Evolutionary conservation across 108 stramenopile genomes (phyloP).

Genomic region (Skeletonema marinoi): DNA sequence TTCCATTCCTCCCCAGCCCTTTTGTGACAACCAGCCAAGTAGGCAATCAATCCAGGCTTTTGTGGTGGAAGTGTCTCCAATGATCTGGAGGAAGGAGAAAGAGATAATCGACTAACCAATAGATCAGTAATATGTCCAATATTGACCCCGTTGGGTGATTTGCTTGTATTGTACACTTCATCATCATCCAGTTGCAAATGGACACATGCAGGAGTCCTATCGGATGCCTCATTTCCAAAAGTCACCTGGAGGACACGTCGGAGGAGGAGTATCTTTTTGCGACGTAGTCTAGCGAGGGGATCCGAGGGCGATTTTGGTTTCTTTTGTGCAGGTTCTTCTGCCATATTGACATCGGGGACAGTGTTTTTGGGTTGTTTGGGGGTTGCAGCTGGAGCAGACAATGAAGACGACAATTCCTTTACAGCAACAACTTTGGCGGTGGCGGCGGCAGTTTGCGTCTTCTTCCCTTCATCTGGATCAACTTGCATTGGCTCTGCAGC

Average conservation of each 20-base stretch:
- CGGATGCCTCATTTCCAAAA: conserved; percentile 13
- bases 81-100: conserved; percentile 10
- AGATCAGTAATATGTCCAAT: conserved; percentile 65
- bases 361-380: conserved; percentile 15
- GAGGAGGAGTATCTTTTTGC: conserved; percentile 65
- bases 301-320: conserved; percentile 47
- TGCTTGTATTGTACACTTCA: conserved; percentile 31
- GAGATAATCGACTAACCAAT: conserved; percentile 62
- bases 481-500: conserved; percentile 54
- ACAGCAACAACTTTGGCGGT: conserved; percentile 4
- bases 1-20: conserved; percentile 73
- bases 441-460: conserved; percentile 2
- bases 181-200: conserved; percentile 37
- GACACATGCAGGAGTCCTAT: conserved; percentile 24
- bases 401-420: neutral
- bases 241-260: conserved; percentile 56
- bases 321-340: conserved; percentile 34
- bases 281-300: conserved; percentile 60
- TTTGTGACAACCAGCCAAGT: conserved; percentile 64
- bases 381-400: neutral
- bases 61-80: conserved; percentile 27
- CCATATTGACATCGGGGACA: conserved; percentile 14
- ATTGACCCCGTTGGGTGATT: conserved; percentile 19
- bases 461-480: conserved; percentile 25
- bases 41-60: conserved; percentile 48